Evolutionary conservation across 73 alveolate genomes (phyloP).

Genomic region (Blepharisma stoltei): DNA sequence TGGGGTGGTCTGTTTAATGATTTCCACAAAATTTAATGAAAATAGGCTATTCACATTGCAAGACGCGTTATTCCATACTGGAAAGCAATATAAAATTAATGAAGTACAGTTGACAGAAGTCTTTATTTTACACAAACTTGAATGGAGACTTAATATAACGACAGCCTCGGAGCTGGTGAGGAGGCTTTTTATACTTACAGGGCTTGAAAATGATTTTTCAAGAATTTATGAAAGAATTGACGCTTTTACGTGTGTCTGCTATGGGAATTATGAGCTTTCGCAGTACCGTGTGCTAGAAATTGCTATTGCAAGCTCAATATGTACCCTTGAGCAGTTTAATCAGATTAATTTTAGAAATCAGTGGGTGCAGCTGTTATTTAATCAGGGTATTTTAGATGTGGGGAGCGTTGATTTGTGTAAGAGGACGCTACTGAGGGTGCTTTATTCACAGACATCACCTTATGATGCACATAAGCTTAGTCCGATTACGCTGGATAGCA

Average conservation of each 20-base stretch:
- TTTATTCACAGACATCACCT: not conserved
- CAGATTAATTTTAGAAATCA: conserved; percentile 19
- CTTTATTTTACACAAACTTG: not conserved
- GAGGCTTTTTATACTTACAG: not conserved
- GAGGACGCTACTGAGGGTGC: not conserved
- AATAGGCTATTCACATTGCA: too few species aligned
- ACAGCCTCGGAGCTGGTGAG: conserved; percentile 16
- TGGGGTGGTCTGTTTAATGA: too few species aligned
- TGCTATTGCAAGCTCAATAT: not conserved
- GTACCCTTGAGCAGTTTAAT: conserved; percentile 19
- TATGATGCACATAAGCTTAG: not conserved
- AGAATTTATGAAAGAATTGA: not conserved
- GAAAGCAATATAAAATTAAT: too few species aligned
- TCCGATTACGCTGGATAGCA: not conserved
- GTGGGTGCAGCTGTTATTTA: not conserved
- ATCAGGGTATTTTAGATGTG: not conserved
- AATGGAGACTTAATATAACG: not conserved
- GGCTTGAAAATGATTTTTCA: not conserved
- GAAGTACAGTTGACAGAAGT: conserved; percentile 4
- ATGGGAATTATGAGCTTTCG: not conserved
- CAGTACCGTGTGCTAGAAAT: not conserved
- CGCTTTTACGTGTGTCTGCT: not conserved
- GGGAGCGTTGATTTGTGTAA: conserved; percentile 13
- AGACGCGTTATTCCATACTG: too few species aligned
- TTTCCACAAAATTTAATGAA: too few species aligned